These are phyloP conservation scores for Coemansia sp. DNA, from an alignment of 192 early-diverging fungal genomes.

Conservation along the genomic window DNA sequence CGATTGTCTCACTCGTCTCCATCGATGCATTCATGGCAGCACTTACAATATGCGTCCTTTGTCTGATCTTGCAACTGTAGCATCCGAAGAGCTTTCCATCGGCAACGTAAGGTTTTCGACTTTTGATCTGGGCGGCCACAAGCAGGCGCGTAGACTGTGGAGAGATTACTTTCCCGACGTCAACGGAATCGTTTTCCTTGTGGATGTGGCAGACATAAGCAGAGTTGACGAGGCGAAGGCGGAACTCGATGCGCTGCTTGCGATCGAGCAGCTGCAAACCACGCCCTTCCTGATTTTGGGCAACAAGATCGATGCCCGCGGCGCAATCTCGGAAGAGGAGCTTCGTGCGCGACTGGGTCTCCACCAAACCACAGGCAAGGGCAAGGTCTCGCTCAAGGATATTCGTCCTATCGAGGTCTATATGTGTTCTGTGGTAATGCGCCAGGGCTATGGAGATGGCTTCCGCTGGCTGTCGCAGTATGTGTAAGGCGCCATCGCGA, in stretches of 20 bases:
- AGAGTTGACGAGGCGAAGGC: constrained; percentile 89
- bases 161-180: constrained; percentile 99
- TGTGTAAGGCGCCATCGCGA: constrained; percentile 54
- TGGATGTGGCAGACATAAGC: constrained; percentile 84
- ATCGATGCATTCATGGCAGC: neutral
- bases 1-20: constrained; percentile 27
- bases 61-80: neutral
- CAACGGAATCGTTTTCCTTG: constrained; percentile 96
- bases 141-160: constrained; percentile 96
- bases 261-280: constrained; percentile 88
- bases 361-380: constrained; percentile 98
- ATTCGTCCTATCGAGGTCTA: constrained; percentile 97
- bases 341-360: constrained; percentile 85
- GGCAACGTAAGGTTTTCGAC: constrained; percentile 97
- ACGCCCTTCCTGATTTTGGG: constrained; percentile 96
- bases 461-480: constrained; percentile 89
- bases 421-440: constrained; percentile 98
- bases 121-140: constrained; percentile 96
- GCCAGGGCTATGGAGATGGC: constrained; percentile 97
- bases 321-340: constrained; percentile 91
- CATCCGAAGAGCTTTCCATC: constrained; percentile 94
- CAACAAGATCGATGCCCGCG: constrained; percentile 97
- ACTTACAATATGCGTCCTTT: neutral
- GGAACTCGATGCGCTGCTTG: constrained; percentile 90
- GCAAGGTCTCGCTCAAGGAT: constrained; percentile 89